Evolutionary conservation across 371 early-diverging fungal species (phyloP), one percentile per base, ranked within the genome.

Genomic region (Mucor piriformis): DNA sequence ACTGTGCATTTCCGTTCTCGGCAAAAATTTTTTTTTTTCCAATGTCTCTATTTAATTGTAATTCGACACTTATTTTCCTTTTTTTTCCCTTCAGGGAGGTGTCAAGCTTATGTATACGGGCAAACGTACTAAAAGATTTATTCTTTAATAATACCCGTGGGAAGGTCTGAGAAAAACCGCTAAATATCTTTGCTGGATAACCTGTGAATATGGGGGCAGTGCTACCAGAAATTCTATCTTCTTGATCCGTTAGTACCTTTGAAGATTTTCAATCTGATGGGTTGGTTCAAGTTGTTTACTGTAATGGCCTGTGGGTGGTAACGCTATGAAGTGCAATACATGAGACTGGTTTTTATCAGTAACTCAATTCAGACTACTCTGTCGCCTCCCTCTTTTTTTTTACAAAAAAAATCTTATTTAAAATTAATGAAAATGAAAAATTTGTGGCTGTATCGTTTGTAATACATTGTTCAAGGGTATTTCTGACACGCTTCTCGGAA

Each of bases 351-450:
- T 59, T 61, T 32, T 46, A 37, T 53, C 57, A 55, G 73, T 66
- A 76, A 76, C 77, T 76, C 77, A 66, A 76, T 76, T 76, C 77
- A 73, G 77, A 76, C 73, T 76, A 76, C 77, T 73, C 77, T 76
- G 66, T 62, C 47, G 61, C 71, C 77, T 74, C 69, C 43, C 63
- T 53, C 54, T 48, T 20, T 53, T 49, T 46, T 35, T 51, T 48
- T 51, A 42, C 38, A 50, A 32, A 54, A 37, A 37, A 37, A 50
- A 50, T 6, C 29, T 1, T 29, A 38, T 18, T 49, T 12, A 23
- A 50, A 50, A 51, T 37, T 27, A 65, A 54, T 42, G 54, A 61
- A 54, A 66, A 66, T 57, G 57, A 66, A 66, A 61, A 48, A 63
- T 54, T 7, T 38, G 38, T n/a, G n/a, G n/a, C n/a, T n/a, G n/a